Evolutionary conservation across 345 rosid genomes (phyloP), one percentile per base, ranked within the genome.

Genomic region (Acer negundo): DNA sequence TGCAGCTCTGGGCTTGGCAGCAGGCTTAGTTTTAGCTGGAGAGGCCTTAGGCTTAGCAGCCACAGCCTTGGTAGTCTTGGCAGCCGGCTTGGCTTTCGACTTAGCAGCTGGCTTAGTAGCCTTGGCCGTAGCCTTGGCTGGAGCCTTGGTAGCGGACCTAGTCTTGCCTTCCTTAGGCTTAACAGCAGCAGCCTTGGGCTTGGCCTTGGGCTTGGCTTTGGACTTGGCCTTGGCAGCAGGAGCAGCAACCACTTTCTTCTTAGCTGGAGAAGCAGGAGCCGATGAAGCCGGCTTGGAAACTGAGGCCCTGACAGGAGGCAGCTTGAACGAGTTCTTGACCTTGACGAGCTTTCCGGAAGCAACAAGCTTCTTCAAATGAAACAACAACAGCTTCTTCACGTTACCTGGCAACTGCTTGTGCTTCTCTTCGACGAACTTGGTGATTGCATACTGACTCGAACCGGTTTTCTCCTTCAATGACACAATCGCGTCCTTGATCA

Each of bases 381-480:
- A 80, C 6, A 92, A 79, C 55, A 94, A 11, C n/a, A 94, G 80
- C 89, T 92, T 94, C 89, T 81, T 90, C 35, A 92, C 91, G 53
- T 76, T 87, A 0, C 86, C 55, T 0, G 97, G 97, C 22, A 94
- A 80, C 6, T 88, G 78, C 77, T 91, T 91, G 2, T 94, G 90
- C 78, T 91, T 94, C 85, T 87, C 97, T 38, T 94, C 98, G 0
- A 92, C 85, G 80, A 89, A 92, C 77, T 92, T 92, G 28, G 93
- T 80, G 76, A 94, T 94, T 46, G 98, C 98, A 70, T 89, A 86
- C 82, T 92, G 97, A 62, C 98, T 94, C 46, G 98, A 94, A 70
- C 98, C 98, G 4, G 87, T 91, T 84, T 83, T 94, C 82, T 94
- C 98, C 79, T 94, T 92, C 85, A 94, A 70, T 8, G 89, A 83